phyloP scores from a whole-genome alignment of 192 early-diverging fungal genomes.

The Coemansia sp. region DNA sequence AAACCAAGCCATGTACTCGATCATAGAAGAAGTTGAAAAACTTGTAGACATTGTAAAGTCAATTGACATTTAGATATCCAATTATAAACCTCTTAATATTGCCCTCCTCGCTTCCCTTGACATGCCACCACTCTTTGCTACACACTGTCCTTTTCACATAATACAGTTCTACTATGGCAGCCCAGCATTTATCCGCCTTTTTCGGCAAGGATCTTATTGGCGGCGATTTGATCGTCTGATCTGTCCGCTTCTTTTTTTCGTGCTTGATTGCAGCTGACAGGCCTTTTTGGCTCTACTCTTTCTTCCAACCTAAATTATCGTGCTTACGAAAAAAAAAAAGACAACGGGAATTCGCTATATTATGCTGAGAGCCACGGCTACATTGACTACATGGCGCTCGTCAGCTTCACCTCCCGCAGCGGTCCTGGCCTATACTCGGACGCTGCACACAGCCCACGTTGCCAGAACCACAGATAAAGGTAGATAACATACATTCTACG shows the following conservation, averaged over 20 bases:
- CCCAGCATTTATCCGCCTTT: neutral
- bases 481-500: neutral
- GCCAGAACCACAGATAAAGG: neutral
- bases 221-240: neutral
- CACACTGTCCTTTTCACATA: neutral
- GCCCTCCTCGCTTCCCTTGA: neutral
- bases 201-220: neutral
- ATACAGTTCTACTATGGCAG: neutral
- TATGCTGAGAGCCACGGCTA: constrained; percentile 9
- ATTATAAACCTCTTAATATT: neutral
- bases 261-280: neutral
- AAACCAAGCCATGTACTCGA: constrained; percentile 28
- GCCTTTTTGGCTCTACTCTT: neutral
- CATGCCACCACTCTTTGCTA: neutral
- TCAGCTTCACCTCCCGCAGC: neutral
- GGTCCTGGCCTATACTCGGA: neutral
- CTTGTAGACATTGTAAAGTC: constrained; percentile 47
- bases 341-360: neutral
- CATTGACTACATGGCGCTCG: constrained; percentile 3
- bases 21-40: constrained; percentile 42
- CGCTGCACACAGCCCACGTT: neutral
- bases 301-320: neutral
- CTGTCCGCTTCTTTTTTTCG: neutral
- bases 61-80: constrained; percentile 17
- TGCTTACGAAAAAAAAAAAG: neutral